Evolutionary conservation across 306 rosid species (phyloP).

Genomic region (Acacia crassicarpa): DNA sequence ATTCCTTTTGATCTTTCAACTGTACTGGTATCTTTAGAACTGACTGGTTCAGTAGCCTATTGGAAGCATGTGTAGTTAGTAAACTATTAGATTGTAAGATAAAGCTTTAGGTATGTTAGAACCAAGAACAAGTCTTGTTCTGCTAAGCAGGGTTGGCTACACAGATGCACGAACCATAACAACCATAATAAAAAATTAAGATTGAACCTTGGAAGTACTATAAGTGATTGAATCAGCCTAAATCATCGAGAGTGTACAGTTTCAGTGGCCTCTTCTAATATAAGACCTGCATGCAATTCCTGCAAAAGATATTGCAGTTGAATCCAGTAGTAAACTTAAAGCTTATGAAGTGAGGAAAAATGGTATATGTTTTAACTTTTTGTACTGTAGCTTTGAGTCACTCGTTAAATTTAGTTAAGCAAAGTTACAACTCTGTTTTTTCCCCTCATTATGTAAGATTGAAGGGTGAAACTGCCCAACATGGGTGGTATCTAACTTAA

Average conservation of each 20-base stretch:
- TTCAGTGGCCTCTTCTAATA: background rate
- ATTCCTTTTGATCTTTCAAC: conserved; percentile 20
- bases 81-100: background rate
- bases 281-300: background rate
- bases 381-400: background rate
- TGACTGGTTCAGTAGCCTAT: background rate
- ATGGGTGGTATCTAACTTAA: background rate
- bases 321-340: background rate
- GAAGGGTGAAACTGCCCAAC: background rate
- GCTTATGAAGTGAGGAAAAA: background rate
- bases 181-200: background rate
- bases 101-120: background rate
- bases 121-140: too few relatives aligned
- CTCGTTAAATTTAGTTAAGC: background rate
- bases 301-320: background rate
- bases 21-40: background rate
- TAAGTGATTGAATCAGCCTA: conserved; percentile 17
- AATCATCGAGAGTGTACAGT: background rate
- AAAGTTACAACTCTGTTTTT: background rate
- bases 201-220: background rate
- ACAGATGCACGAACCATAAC: too few relatives aligned
- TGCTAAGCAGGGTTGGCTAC: too few relatives aligned
- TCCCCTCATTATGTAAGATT: background rate
- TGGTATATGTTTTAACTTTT: background rate
- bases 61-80: conserved; percentile 4